Conservation (phyloP, 2,329 filamentous ascomycete genomes). For the Didymella glomerata region DNA sequence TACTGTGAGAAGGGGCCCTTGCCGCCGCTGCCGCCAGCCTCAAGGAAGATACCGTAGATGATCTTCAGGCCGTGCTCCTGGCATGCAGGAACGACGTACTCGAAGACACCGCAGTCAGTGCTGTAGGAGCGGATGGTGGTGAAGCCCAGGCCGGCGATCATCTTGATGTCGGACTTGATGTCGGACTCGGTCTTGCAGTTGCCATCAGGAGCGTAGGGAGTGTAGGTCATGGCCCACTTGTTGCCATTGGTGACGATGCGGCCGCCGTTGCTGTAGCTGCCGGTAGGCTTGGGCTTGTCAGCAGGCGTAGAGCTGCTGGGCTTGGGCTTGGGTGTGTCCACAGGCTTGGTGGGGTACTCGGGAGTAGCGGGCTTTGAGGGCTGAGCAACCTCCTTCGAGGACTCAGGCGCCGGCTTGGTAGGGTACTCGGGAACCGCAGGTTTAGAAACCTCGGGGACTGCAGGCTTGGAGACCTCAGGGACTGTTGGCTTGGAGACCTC, state of each 20-base stretch:
- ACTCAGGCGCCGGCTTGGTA: constrained; percentile 12
- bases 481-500: constrained; percentile 18
- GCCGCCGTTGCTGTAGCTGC: constrained; percentile 34
- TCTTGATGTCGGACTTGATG: constrained; percentile 53
- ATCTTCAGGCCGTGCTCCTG: constrained; percentile 74
- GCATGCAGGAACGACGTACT: constrained; percentile 76
- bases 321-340: constrained; percentile 25
- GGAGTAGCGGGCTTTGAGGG: constrained; percentile 19
- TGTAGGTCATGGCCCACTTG: constrained; percentile 61
- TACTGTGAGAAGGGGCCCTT: constrained; percentile 55
- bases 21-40: constrained; percentile 61
- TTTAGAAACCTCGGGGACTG: constrained; percentile 13
- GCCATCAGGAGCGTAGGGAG: constrained; percentile 55
- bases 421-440: constrained; percentile 14
- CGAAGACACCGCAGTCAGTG: constrained; percentile 85
- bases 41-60: constrained; percentile 89
- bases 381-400: constrained; percentile 27
- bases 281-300: constrained; percentile 43
- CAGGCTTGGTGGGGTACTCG: constrained; percentile 19
- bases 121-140: constrained; percentile 83
- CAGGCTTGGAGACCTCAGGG: constrained; percentile 14
- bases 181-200: constrained; percentile 54
- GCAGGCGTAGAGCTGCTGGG: constrained; percentile 35
- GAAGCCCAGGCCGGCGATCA: constrained; percentile 61
- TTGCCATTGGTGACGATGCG: constrained; percentile 54